Evolutionary conservation across 78 protist species (phyloP).

Genomic region (slime mould (Dictyostelium discoideum)): dicty_2.7 NC_007090.3:1072001-1072500

Average conservation of each 20-base stretch:
- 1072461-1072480: background rate
- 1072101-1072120: background rate
- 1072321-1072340: too few species aligned
- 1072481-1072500: background rate
- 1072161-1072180: background rate
- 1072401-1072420: background rate
- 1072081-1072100: background rate
- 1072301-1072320: too few species aligned
- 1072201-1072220: background rate
- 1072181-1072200: background rate
- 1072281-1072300: background rate
- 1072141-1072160: background rate
- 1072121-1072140: background rate
- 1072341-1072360: background rate
- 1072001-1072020: background rate
- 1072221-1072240: background rate
- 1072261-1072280: background rate
- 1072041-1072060: background rate
- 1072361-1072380: background rate
- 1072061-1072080: background rate
- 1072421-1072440: background rate
- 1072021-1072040: background rate
- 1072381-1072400: background rate
- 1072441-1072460: too few species aligned
- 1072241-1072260: background rate